These are phyloP conservation scores for Microbotryum intermedium DNA, from an alignment of 1,284 basidiomycete genomes.

Conservation along the genomic window DNA sequence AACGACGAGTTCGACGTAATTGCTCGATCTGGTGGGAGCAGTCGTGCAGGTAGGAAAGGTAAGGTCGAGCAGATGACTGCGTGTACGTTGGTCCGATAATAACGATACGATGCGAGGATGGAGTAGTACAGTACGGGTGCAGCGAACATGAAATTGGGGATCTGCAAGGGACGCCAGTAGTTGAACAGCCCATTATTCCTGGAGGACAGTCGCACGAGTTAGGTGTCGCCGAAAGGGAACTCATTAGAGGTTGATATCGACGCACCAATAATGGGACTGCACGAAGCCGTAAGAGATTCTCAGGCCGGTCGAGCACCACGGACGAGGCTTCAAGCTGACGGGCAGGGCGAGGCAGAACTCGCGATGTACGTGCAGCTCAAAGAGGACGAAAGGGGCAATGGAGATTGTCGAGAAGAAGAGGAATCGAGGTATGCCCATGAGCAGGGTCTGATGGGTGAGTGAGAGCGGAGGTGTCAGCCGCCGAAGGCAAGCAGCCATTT, in stretches of 20 bases:
- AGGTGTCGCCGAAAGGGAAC: too few species aligned
- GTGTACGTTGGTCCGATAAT: conserved; percentile 18
- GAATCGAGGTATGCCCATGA: conserved; percentile 38
- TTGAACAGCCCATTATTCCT: conserved; percentile 70
- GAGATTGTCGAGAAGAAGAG: conserved; percentile 46
- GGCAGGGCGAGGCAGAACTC: conserved; percentile 51
- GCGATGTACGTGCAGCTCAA: conserved; percentile 59
- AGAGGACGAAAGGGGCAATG: conserved; percentile 57
- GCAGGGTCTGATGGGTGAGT: conserved; percentile 30
- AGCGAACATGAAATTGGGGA: conserved; percentile 80
- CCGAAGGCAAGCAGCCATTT: neutral
- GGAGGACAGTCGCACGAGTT: neutral
- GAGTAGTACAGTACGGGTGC: conserved; percentile 47
- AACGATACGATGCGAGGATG: conserved; percentile 21
- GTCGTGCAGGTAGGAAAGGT: conserved; percentile 3
- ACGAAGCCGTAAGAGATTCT: conserved; percentile 76
- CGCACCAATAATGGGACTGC: conserved; percentile 71
- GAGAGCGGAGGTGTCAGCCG: neutral
- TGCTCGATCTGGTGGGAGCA: neutral
- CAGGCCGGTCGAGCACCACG: conserved; percentile 58
- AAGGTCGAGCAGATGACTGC: neutral
- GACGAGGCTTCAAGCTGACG: conserved; percentile 25
- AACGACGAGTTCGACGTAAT: neutral
- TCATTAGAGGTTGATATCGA: too few species aligned
- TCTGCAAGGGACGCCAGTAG: conserved; percentile 75